phyloP scores from a whole-genome alignment of 352 stramenopile genomes.

The Pythium vanterpoolii region DNA sequence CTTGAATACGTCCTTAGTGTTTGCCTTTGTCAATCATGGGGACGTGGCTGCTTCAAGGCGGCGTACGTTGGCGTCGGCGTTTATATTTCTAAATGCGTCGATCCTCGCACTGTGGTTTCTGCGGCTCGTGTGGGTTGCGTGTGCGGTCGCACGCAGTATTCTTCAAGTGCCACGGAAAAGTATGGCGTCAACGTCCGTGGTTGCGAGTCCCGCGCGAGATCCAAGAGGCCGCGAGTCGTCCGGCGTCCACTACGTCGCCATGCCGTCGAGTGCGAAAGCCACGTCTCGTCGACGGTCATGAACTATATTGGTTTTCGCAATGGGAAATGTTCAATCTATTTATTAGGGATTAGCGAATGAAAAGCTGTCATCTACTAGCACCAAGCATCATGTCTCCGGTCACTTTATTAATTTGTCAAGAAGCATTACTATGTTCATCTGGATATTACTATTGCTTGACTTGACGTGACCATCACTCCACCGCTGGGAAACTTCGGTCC shows the following conservation, averaged over 20 bases:
- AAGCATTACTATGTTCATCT: too few species aligned
- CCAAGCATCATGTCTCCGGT: too few species aligned
- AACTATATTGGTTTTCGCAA: too few species aligned
- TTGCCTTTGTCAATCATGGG: conserved; percentile 15
- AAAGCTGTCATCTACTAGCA: too few species aligned
- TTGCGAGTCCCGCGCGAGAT: background rate
- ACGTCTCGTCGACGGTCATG: too few species aligned
- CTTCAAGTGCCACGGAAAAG: background rate
- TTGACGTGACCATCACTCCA: background rate
- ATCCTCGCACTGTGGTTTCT: conserved; percentile 24
- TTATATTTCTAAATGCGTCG: conserved; percentile 21
- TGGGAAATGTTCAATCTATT: too few species aligned
- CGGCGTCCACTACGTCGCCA: too few species aligned
- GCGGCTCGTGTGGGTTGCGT: conserved; percentile 7
- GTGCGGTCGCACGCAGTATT: background rate
- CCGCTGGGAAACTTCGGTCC: background rate
- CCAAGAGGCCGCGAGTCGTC: background rate
- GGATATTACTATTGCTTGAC: too few species aligned
- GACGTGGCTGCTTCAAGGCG: background rate
- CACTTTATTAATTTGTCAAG: too few species aligned
- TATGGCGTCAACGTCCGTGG: background rate
- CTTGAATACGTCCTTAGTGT: conserved; percentile 19
- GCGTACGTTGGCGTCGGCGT: conserved; percentile 5
- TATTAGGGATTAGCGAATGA: too few species aligned
- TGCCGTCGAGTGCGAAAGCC: too few species aligned